phyloP scores from a whole-genome alignment of 2,329 filamentous ascomycete genomes.

The Colletotrichum sp. region DNA sequence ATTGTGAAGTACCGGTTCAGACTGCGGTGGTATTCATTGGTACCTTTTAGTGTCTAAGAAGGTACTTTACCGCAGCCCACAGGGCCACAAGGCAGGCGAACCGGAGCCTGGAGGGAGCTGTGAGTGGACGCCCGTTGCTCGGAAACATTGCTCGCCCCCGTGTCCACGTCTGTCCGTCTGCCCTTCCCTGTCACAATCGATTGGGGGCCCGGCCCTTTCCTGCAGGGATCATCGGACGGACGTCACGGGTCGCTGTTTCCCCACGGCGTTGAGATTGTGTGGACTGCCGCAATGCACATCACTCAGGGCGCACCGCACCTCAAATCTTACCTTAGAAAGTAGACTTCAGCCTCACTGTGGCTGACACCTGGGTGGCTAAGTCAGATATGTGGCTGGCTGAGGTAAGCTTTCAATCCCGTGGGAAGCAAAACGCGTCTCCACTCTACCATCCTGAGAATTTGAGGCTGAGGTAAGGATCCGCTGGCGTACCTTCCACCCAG shows the following conservation, averaged over 20 bases:
- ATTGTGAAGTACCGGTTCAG: not conserved
- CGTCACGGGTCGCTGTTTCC: conserved; percentile 7
- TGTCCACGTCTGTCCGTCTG: not conserved
- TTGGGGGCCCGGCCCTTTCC: not conserved
- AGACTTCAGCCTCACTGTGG: not conserved
- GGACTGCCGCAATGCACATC: not conserved
- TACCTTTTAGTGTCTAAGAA: not conserved
- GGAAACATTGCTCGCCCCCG: conserved; percentile 13
- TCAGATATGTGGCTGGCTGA: not conserved
- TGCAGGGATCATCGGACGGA: conserved; percentile 12
- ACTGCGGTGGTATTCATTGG: not conserved
- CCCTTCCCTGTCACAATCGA: conserved; percentile 10
- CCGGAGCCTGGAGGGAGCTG: not conserved
- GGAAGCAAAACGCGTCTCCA: not conserved
- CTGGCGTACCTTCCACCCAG: not conserved
- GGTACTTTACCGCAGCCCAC: not conserved
- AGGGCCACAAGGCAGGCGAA: not conserved
- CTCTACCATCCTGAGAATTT: not conserved
- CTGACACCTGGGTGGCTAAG: not conserved
- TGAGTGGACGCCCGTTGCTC: conserved; percentile 17
- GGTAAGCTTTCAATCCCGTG: not conserved
- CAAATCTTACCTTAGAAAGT: not conserved
- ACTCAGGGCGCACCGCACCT: not conserved
- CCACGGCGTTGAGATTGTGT: not conserved
- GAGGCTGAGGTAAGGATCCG: conserved; percentile 8